Conservation (phyloP, 805 yeast genomes). For the Gaillardinia entomophila region DNA sequence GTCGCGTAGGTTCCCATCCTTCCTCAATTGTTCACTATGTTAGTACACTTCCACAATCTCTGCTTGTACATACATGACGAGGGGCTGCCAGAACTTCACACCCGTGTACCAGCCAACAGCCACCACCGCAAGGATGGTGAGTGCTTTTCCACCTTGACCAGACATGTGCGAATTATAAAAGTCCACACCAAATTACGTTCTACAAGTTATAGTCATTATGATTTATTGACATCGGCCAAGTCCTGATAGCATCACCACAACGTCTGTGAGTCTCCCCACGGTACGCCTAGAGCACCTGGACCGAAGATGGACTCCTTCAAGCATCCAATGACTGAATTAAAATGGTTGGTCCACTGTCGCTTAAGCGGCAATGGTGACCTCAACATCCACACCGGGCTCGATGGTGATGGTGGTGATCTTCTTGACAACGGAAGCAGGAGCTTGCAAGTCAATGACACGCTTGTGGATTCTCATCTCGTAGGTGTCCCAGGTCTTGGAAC, state of each 20-base stretch:
- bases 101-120: constrained; percentile 43
- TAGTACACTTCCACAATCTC: constrained; percentile 2
- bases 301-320: neutral
- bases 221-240: constrained; percentile 11
- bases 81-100: constrained; percentile 66
- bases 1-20: constrained; percentile 58
- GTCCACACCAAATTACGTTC: too few relatives aligned
- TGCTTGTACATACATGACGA: constrained; percentile 48
- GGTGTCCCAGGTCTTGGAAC: constrained; percentile 99
- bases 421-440: constrained; percentile 90
- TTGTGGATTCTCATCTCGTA: constrained; percentile 99
- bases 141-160: constrained; percentile 17
- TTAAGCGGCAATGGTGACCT: constrained; percentile 85
- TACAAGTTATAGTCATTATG: too few relatives aligned
- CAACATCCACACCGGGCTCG: constrained; percentile 99
- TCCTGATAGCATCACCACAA: constrained; percentile 21
- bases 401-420: constrained; percentile 96
- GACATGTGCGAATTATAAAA: too few relatives aligned
- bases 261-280: constrained; percentile 16
- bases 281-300: constrained; percentile 22
- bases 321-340: neutral
- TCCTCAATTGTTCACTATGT: constrained; percentile 49
- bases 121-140: constrained; percentile 16
- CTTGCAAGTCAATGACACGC: constrained; percentile 97
- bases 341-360: constrained; percentile 7